Conservation (phyloP, 192 early-diverging fungal genomes). For the Podila epigama region DNA sequence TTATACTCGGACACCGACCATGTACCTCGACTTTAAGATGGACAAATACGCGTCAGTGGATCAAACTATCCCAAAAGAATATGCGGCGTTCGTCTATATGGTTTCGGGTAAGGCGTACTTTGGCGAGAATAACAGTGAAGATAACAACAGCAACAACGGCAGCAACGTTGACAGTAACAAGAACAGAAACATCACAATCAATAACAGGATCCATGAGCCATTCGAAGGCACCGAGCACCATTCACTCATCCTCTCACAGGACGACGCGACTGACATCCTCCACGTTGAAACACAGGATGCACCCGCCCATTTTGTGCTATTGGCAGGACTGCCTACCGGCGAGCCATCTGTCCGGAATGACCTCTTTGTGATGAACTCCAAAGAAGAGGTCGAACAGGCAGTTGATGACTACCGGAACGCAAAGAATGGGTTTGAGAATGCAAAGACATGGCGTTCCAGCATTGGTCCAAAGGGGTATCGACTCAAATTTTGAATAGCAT, state of each 20-base stretch:
- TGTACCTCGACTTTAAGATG: conserved; percentile 81
- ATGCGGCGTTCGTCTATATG: conserved; percentile 69
- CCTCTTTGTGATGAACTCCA: conserved; percentile 71
- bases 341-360: conserved; percentile 71
- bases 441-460: conserved; percentile 55
- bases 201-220: conserved; percentile 14
- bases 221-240: conserved; percentile 19
- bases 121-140: conserved; percentile 56
- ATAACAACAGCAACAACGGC: conserved; percentile 36
- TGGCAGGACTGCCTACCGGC: conserved; percentile 34
- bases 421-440: conserved; percentile 77
- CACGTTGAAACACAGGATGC: conserved; percentile 17
- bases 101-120: conserved; percentile 60
- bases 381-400: conserved; percentile 55
- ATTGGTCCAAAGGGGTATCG: conserved; percentile 49
- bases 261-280: conserved; percentile 5
- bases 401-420: conserved; percentile 65
- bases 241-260: conserved; percentile 25
- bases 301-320: conserved; percentile 25
- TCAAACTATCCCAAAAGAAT: conserved; percentile 62
- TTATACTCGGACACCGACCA: conserved; percentile 80
- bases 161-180: conserved; percentile 45
- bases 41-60: conserved; percentile 61
- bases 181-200: conserved; percentile 8
- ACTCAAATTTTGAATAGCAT: conserved; percentile 24